Evolutionary conservation across 331 rosid genomes (phyloP), one percentile per base, ranked within the genome.

Genomic region (Malus hybrid): DNA sequence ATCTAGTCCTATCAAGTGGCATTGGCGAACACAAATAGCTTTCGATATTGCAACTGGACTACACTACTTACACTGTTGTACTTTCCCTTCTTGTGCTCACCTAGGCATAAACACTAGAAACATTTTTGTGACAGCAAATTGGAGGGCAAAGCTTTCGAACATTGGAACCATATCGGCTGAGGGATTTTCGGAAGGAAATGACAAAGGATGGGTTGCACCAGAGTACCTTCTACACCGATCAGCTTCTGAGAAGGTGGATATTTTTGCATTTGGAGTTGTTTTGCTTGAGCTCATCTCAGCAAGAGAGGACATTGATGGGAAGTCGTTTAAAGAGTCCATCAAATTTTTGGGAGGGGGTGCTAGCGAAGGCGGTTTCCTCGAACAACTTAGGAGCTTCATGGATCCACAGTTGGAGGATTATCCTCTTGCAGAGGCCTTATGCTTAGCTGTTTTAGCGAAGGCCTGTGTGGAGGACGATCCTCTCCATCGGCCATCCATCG

Each of bases 381-480:
- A 88, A 74, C 90, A 88, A 15, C 85, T 91, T 52, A 81, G 86
- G 76, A 78, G 82, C 79, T 84, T 91, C 62, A 65, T 88, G 81
- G 93, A 91, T 83, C 89, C 90, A 32, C 72, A 72, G 79, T 65
- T 91, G 61, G 89, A 76, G 13, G 80, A 86, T 52, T 88, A 87
- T 79, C 76, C 90, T 71, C 82, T 88, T 34, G 90, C 88, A 4
- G 90, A 84, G 82, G 86, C 90, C 81, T 10, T 88, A 6, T 87
- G 88, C 78, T 77, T 91, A 66, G 86, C 86, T 50, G 87, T 87
- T 74, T 73, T 91, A 54, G 96, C 90, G 50, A 85, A 88, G 80
- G 88, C 88, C 83, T 88, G 96, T 84, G 80, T 85, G 68, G 93
- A 85, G 50, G 96, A 88, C 79, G 96, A 91, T 63, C 92, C 89